phyloP scores from a whole-genome alignment of 73 alveolate species.

The Tetrahymena borealis region DNA sequence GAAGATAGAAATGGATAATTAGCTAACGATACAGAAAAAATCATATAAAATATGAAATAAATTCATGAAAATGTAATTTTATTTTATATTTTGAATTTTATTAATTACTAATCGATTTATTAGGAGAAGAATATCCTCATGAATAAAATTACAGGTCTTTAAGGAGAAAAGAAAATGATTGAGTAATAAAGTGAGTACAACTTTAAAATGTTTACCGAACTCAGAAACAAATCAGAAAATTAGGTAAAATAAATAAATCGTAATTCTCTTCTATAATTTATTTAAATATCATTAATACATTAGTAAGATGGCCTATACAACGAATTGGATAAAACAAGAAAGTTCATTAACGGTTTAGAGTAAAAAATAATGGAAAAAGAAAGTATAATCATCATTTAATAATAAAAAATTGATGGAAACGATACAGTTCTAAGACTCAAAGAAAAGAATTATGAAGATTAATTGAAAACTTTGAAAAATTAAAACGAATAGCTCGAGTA shows the following conservation, averaged over 20 bases:
- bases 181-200: neutral
- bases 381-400: neutral
- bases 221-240: neutral
- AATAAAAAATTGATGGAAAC: neutral
- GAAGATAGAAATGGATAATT: neutral
- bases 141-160: neutral
- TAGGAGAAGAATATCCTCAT: neutral
- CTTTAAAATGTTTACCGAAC: neutral
- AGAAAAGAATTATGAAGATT: neutral
- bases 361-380: neutral
- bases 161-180: neutral
- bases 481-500: neutral
- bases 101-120: neutral
- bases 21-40: neutral
- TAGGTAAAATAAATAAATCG: neutral
- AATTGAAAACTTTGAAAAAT: neutral
- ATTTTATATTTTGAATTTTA: neutral
- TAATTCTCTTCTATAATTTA: too few species aligned
- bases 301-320: neutral
- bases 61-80: neutral
- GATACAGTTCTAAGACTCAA: neutral
- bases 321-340: neutral
- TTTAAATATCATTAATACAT: too few species aligned
- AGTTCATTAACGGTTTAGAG: neutral
- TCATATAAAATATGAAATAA: neutral